Evolutionary conservation across 495 filamentous ascomycete genomes (phyloP).

Genomic region (Lasiosphaeria miniovina): DNA sequence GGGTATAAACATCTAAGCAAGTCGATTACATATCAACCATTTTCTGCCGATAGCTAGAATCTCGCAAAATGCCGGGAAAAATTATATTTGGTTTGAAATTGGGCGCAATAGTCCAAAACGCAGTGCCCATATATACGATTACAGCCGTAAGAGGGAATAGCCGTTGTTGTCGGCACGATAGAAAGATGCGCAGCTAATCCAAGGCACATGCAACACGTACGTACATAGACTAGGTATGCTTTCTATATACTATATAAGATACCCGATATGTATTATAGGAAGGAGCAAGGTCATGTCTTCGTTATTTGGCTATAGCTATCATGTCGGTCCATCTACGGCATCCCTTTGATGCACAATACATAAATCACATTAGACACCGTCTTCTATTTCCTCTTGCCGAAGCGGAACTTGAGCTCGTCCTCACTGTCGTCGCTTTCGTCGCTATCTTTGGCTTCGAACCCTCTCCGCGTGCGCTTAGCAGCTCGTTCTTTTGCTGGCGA

Average conservation of each 20-base stretch:
- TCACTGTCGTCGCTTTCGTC: constrained; percentile 48
- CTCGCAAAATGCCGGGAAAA: no score
- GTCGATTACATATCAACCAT: no score
- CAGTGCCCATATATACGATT: no score
- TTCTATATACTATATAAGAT: constrained; percentile 20
- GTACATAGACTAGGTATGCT: background rate
- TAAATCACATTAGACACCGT: background rate
- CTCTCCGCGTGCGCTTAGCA: constrained; percentile 43
- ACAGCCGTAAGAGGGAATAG: no score
- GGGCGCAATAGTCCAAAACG: no score
- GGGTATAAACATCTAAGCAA: no score
- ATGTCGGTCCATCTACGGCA: no score
- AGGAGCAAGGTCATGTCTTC: constrained; percentile 1
- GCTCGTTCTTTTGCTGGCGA: constrained; percentile 33
- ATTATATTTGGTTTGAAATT: no score
- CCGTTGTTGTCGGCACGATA: no score
- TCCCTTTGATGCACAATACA: background rate
- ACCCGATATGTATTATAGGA: constrained; percentile 20
- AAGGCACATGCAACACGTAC: background rate
- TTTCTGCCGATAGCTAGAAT: no score
- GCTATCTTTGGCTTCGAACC: constrained; percentile 28
- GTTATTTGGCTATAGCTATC: background rate
- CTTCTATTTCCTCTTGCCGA: constrained; percentile 31
- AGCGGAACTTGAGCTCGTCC: constrained; percentile 53
- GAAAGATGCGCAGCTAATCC: no score